Conservation (phyloP, 2,329 filamentous ascomycete genomes). For the Ophiostoma ips region DNA sequence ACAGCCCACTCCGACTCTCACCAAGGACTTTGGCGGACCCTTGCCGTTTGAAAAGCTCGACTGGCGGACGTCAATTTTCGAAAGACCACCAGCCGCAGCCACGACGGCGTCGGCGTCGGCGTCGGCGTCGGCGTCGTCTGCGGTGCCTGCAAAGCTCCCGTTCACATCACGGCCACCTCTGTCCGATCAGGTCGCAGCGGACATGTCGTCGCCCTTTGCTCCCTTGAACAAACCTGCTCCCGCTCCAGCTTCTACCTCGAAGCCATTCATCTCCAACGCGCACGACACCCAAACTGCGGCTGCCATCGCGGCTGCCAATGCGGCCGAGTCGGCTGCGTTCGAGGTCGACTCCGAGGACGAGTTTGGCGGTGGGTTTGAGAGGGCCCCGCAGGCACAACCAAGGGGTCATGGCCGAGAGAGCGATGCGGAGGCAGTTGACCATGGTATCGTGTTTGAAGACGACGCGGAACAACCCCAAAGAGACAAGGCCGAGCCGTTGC, state of each 20-base stretch:
- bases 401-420: conserved; percentile 13
- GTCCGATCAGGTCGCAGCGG: background rate
- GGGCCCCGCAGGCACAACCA: conserved; percentile 13
- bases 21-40: conserved; percentile 59
- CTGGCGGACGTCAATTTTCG: conserved; percentile 45
- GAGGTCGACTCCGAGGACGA: conserved; percentile 25
- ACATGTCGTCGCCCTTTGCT: conserved; percentile 2
- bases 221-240: background rate
- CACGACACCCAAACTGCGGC: background rate
- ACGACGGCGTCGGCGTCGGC: too few relatives aligned
- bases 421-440: background rate
- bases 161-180: background rate
- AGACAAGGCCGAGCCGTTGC: conserved; percentile 27
- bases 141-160: background rate
- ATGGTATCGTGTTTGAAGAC: conserved; percentile 40
- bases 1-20: conserved; percentile 30
- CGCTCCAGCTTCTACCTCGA: background rate
- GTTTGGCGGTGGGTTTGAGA: conserved; percentile 51
- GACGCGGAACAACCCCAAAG: background rate
- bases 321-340: conserved; percentile 14
- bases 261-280: background rate
- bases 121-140: conserved; percentile 15
- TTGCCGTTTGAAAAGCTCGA: conserved; percentile 83
- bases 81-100: conserved; percentile 22
- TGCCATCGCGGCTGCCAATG: conserved; percentile 3